Percentiles rank a stretch among this genome's conserved stretches.
phyloP scores from a whole-genome alignment of 768 basidiomycete genomes.

The Cystofilobasidium capitatum region DNA sequence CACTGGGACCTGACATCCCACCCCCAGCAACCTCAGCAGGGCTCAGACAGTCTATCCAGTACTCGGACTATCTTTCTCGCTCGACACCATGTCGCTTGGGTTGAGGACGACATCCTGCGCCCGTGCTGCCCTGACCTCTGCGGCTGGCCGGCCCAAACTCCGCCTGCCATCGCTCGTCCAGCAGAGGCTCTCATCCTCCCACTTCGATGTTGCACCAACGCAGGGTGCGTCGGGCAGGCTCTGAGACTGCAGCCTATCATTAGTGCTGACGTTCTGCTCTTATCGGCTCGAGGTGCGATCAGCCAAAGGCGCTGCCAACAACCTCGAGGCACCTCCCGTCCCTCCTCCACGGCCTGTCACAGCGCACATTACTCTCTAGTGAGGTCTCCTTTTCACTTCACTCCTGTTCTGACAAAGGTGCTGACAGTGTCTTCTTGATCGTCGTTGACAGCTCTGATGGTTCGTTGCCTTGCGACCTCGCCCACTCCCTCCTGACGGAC shows the following conservation, averaged over 20 bases:
- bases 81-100: too few relatives aligned
- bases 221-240: too few relatives aligned
- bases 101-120: too few relatives aligned
- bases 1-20: too few relatives aligned
- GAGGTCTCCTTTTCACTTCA: not conserved
- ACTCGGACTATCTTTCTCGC: too few relatives aligned
- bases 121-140: not conserved
- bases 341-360: not conserved
- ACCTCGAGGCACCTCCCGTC: not conserved
- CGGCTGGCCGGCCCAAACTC: not conserved
- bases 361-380: not conserved
- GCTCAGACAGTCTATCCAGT: too few relatives aligned
- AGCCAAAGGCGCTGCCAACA: not conserved
- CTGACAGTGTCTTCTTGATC: not conserved
- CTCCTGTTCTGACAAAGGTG: not conserved
- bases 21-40: too few relatives aligned
- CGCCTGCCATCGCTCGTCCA: not conserved
- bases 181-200: too few relatives aligned
- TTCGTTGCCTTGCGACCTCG: not conserved
- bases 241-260: too few relatives aligned
- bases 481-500: not conserved
- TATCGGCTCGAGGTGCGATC: not conserved
- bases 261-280: too few relatives aligned
- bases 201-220: too few relatives aligned
- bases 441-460: not conserved